phyloP scores from a whole-genome alignment of 2,329 filamentous ascomycete species.

The Dryadomyces sulphureus region DNA sequence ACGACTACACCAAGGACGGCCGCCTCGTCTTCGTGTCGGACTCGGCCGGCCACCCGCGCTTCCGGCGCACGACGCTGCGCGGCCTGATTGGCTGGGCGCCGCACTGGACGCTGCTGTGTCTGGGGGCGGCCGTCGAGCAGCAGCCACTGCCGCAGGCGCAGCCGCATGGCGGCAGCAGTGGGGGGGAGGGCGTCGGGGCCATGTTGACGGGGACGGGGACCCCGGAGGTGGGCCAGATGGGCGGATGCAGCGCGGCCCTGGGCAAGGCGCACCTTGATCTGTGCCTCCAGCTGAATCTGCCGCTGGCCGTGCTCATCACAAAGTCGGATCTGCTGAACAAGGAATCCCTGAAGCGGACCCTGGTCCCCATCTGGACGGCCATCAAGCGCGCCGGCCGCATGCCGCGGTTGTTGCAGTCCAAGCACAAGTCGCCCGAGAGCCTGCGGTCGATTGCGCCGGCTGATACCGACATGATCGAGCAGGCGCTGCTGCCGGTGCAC shows the following conservation, averaged over 20 bases:
- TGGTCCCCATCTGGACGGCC: conserved; percentile 59
- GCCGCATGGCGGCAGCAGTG: too few species aligned
- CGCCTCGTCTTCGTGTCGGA: conserved; percentile 81
- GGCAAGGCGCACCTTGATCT: conserved; percentile 70
- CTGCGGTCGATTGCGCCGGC: conserved; percentile 39
- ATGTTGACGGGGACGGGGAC: conserved; percentile 49
- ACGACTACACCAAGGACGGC: conserved; percentile 57
- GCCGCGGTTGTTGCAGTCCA: conserved; percentile 56
- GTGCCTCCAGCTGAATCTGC: conserved; percentile 65
- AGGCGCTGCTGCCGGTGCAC: conserved; percentile 35
- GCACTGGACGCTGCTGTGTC: conserved; percentile 81
- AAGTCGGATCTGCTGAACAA: conserved; percentile 71
- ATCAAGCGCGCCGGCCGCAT: conserved; percentile 62
- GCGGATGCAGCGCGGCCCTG: conserved; percentile 32
- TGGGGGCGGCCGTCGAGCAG: conserved; percentile 55
- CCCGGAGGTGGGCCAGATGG: neutral
- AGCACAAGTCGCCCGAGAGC: conserved; percentile 26
- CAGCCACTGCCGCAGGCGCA: too few species aligned
- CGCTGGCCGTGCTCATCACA: conserved; percentile 71
- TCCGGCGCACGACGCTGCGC: conserved; percentile 74
- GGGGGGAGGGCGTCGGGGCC: conserved; percentile 52
- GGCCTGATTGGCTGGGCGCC: conserved; percentile 92
- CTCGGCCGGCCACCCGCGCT: conserved; percentile 81
- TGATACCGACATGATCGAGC: conserved; percentile 44
- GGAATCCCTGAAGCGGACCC: conserved; percentile 49